Base-by-base conservation (phyloP, 108 stramenopile species). In the Skeletonema grethae region DNA sequence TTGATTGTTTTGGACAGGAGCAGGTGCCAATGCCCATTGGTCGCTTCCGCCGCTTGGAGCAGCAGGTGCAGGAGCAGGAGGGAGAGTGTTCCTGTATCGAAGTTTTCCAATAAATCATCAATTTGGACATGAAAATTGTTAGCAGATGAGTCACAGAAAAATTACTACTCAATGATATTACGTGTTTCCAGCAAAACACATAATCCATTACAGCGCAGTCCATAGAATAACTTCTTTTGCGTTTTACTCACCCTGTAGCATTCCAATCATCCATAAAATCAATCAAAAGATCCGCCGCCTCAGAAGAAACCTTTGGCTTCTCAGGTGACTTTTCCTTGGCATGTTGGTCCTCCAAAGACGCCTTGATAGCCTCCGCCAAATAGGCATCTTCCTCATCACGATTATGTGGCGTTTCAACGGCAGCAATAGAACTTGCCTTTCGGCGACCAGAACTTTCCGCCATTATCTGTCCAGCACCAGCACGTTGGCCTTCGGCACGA, bases 331-430 rank as follows among this genome's bases (percentile, higher is more conserved):
- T 46, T 18, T 56, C 67, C 11, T 58, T 41, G 25, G 57, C 63
- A 61, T 35, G 38, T 36, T 72, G 75, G 20, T 86, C 82, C 53
- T 80, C 65, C 43, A 91, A 57, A 38, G 90, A 91, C 28, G 88
- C 84, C 63, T 89, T 89, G 72, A 95, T 95, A 9, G 94, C 94
- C 75, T 91, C 91, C 25, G 80, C 77, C 48, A 95, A 70, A 65
- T 93, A 91, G 4, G 91, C 91, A 57, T 92, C 91, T 71, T 95
- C 93, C 75, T 95, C 91, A 77, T 95, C 87, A 45, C 75, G 84
- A 78, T 91, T 95, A 73, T 86, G 88, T n/a, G 94, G 91, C 29
- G 87, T 85, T 77, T 92, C 94, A 61, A 92, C 82, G 7, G 65
- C 67, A 7, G 80, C 90, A 79, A 94, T 89, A 36, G 61, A 61